phyloP scores from a whole-genome alignment of 768 basidiomycete species.

The Ephemerocybe angulata region DNA sequence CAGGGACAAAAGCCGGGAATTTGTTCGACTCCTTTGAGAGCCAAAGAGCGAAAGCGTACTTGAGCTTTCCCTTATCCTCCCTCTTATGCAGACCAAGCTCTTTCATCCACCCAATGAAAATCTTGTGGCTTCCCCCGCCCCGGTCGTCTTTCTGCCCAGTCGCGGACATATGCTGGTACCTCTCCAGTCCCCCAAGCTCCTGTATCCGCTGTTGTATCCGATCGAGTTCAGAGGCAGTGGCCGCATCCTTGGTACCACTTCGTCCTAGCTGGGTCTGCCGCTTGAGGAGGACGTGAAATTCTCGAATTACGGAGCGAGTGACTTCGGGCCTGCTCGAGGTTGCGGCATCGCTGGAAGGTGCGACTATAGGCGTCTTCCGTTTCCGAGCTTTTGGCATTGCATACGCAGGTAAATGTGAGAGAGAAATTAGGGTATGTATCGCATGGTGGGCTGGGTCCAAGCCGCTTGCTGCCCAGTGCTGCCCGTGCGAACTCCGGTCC shows the following conservation, averaged over 20 bases:
- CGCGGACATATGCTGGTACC: slow-evolving; percentile 80
- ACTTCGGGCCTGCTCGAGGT: slow-evolving; percentile 54
- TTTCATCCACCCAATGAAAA: slow-evolving; percentile 73
- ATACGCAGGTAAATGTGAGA: neutral
- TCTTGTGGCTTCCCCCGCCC: slow-evolving; percentile 85
- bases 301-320: slow-evolving; percentile 71
- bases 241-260: slow-evolving; percentile 14
- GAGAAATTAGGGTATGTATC: neutral
- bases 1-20: neutral
- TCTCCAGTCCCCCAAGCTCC: slow-evolving; percentile 70
- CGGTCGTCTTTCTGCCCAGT: slow-evolving; percentile 77
- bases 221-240: slow-evolving; percentile 33
- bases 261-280: slow-evolving; percentile 51
- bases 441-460: neutral
- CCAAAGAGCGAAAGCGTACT: slow-evolving; percentile 38
- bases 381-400: slow-evolving; percentile 36
- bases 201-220: slow-evolving; percentile 62
- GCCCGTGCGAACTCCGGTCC: neutral
- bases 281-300: slow-evolving; percentile 79
- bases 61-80: slow-evolving; percentile 27
- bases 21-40: too few species aligned
- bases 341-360: slow-evolving; percentile 10
- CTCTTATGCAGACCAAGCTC: slow-evolving; percentile 38
- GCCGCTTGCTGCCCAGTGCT: neutral
- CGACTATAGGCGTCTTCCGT: slow-evolving; percentile 33